phyloP scores from a whole-genome alignment of 208 protist genomes.

The Leptomonas pyrrhocoris region DNA sequence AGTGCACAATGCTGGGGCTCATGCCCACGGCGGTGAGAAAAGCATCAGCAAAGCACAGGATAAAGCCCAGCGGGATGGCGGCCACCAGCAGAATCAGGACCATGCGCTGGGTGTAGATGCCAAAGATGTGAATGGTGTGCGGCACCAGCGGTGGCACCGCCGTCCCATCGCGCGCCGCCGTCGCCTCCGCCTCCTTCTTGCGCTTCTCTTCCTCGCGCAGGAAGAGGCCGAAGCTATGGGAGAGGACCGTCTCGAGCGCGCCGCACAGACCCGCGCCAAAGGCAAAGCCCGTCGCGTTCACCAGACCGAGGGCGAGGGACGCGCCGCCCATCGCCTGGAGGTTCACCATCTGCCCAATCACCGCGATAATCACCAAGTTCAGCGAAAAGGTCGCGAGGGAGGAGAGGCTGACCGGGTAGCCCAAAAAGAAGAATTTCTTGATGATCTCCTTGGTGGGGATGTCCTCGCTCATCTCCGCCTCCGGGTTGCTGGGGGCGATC shows the following conservation, averaged over 20 bases:
- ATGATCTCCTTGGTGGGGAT: constrained; percentile 39
- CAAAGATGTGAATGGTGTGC: constrained; percentile 74
- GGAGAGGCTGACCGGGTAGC: constrained; percentile 74
- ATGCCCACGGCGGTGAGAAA: constrained; percentile 54
- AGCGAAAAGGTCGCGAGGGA: constrained; percentile 80
- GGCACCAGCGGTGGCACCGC: constrained; percentile 7
- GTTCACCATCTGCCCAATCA: constrained; percentile 64
- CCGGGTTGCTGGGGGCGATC: constrained; percentile 7
- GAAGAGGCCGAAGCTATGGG: constrained; percentile 75
- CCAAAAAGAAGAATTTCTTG: constrained; percentile 68
- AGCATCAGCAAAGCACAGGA: constrained; percentile 62
- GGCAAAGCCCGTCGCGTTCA: constrained; percentile 88
- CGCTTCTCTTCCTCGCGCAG: constrained; percentile 39
- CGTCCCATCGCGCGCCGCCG: constrained; percentile 13
- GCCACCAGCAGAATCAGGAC: constrained; percentile 68
- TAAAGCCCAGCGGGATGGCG: constrained; percentile 69
- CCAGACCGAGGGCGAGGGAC: constrained; percentile 70
- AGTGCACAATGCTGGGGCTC: constrained; percentile 56
- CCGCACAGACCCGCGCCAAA: constrained; percentile 85
- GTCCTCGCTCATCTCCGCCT: constrained; percentile 35
- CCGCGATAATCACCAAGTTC: constrained; percentile 66
- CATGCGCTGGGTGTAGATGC: constrained; percentile 87
- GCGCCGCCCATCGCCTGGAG: constrained; percentile 72
- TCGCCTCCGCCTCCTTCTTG: constrained; percentile 17
- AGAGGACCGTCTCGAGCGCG: constrained; percentile 84